Evolutionary conservation across 2,329 filamentous ascomycete genomes (phyloP).

Genomic region (Ophiostoma tasmaniense): DNA sequence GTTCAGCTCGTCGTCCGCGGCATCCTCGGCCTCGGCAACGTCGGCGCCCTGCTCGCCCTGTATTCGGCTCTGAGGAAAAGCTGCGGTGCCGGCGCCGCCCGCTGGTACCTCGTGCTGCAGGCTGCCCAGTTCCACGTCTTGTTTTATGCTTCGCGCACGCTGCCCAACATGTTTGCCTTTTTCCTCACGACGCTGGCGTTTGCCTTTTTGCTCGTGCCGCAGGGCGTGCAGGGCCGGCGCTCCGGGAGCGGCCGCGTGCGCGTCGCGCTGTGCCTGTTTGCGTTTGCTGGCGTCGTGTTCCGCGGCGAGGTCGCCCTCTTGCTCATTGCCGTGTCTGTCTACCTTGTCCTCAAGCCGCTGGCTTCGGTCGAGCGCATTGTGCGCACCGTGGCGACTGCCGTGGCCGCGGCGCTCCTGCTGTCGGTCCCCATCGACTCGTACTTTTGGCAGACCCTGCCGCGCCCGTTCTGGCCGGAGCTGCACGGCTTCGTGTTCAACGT

Average conservation of each 20-base stretch:
- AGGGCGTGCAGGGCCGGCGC: neutral
- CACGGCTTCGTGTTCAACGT: slow-evolving; percentile 88
- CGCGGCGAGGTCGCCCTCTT: slow-evolving; percentile 82
- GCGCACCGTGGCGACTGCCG: slow-evolving; percentile 56
- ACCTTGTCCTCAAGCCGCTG: slow-evolving; percentile 50
- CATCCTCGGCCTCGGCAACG: slow-evolving; percentile 72
- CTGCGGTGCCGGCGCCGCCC: slow-evolving; percentile 59
- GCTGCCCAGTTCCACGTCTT: slow-evolving; percentile 83
- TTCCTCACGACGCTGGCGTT: slow-evolving; percentile 52
- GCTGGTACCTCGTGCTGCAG: slow-evolving; percentile 75
- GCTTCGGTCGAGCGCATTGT: slow-evolving; percentile 48
- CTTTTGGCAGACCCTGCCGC: slow-evolving; percentile 59
- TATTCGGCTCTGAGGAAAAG: slow-evolving; percentile 52
- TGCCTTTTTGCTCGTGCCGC: slow-evolving; percentile 28
- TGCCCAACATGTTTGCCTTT: slow-evolving; percentile 97
- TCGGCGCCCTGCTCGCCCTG: slow-evolving; percentile 58
- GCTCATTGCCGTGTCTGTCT: slow-evolving; percentile 57
- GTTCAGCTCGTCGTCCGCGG: slow-evolving; percentile 60
- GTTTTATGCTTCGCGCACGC: slow-evolving; percentile 82
- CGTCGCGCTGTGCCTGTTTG: slow-evolving; percentile 64
- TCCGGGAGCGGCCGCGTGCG: slow-evolving; percentile 40
- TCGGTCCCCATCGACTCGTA: slow-evolving; percentile 79
- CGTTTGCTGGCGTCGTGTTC: slow-evolving; percentile 74
- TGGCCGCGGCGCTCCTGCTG: slow-evolving; percentile 55
- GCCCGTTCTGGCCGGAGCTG: slow-evolving; percentile 83